Percentiles rank a stretch among this genome's conserved stretches.
Conservation (phyloP, 768 basidiomycete genomes). For the Mycena chlorophos region DNA sequence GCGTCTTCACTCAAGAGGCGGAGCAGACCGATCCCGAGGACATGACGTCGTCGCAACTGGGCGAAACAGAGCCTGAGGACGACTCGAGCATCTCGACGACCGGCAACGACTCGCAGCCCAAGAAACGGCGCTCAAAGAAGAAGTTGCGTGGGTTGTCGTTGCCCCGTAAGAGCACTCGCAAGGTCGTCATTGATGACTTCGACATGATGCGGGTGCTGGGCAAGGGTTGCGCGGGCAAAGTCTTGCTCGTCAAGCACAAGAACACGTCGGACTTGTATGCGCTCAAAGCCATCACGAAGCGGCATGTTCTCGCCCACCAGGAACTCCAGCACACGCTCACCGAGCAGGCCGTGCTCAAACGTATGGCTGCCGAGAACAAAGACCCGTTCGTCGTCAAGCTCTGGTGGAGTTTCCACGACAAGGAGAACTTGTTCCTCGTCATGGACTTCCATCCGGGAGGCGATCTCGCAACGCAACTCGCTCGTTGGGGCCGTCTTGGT, state of each 20-base stretch:
- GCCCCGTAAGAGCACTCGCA: slow-evolving; percentile 60
- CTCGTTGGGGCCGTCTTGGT: slow-evolving; percentile 91
- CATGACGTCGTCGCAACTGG: slow-evolving; percentile 59
- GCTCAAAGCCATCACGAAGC: slow-evolving; percentile 96
- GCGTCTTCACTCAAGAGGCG: slow-evolving; percentile 44
- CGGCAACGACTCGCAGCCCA: slow-evolving; percentile 44
- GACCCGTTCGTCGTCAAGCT: slow-evolving; percentile 96
- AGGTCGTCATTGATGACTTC: slow-evolving; percentile 87
- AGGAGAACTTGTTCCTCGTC: slow-evolving; percentile 94
- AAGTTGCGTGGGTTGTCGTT: slow-evolving; percentile 28
- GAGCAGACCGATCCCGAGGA: slow-evolving; percentile 32
- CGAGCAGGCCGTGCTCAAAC: slow-evolving; percentile 92
- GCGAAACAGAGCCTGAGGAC: slow-evolving; percentile 44
- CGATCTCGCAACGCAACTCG: slow-evolving; percentile 95
- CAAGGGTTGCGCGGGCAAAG: slow-evolving; percentile 97
- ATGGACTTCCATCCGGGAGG: slow-evolving; percentile 98
- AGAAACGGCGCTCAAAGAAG: slow-evolving; percentile 48
- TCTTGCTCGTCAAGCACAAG: slow-evolving; percentile 86
- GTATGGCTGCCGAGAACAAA: slow-evolving; percentile 84
- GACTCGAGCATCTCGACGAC: slow-evolving; percentile 72
- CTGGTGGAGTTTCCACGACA: slow-evolving; percentile 98
- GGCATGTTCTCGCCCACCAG: slow-evolving; percentile 94
- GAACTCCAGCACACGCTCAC: slow-evolving; percentile 96
- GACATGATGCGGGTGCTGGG: slow-evolving; percentile 97
- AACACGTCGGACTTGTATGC: slow-evolving; percentile 74